Evolutionary conservation across 108 stramenopile genomes (phyloP).

Genomic region (Nannochloropsis salina): DNA sequence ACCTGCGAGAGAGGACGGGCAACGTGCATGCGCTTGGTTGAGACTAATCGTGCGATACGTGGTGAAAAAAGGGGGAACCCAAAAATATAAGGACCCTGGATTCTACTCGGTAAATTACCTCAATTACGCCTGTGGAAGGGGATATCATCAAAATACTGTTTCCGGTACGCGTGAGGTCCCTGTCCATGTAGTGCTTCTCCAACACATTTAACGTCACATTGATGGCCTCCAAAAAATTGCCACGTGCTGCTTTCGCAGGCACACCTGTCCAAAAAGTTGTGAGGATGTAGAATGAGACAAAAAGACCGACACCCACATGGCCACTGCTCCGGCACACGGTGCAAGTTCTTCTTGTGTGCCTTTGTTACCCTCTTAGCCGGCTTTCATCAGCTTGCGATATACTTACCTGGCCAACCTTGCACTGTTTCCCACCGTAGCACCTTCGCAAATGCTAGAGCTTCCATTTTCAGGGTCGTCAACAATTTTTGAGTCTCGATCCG

Average conservation of each 20-base stretch:
- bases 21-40: neutral
- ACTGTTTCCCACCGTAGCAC: constrained; percentile 71
- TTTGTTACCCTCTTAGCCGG: neutral
- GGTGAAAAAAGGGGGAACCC: neutral
- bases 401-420: neutral
- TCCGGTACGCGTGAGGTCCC: constrained; percentile 84
- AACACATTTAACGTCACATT: constrained; percentile 93
- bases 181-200: constrained; percentile 87
- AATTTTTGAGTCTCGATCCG: constrained; percentile 66
- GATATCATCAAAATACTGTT: constrained; percentile 88
- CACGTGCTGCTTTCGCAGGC: constrained; percentile 66
- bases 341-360: neutral
- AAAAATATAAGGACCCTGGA: neutral
- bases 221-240: constrained; percentile 92
- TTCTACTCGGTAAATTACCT: neutral
- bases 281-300: constrained; percentile 32
- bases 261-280: constrained; percentile 19
- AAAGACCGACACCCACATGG: neutral
- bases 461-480: constrained; percentile 69
- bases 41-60: no score
- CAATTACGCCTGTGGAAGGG: constrained; percentile 80
- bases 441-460: constrained; percentile 74
- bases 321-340: neutral
- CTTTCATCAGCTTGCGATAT: neutral
- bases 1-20: neutral